A percentile compares a stretch with the other conserved stretches of the same genome.
Evolutionary conservation across 1,139 yeast species (phyloP).

Genomic region (Spathaspora jeffriesii): DNA sequence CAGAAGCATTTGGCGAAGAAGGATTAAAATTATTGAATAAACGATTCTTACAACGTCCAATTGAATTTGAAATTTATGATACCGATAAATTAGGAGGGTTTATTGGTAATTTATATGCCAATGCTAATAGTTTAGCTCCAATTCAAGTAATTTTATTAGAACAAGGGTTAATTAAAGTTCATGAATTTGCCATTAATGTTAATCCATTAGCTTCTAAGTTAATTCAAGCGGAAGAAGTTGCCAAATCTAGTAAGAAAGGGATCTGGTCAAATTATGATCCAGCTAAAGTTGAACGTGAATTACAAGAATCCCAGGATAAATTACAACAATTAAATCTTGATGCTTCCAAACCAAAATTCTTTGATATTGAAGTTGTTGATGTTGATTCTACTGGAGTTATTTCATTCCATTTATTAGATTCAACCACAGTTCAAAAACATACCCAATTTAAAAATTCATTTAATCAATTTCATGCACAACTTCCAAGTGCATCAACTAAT

Average conservation of each 20-base stretch:
- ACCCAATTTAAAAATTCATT: slow-evolving; percentile 46
- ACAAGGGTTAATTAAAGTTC: slow-evolving; percentile 66
- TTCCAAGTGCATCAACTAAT: slow-evolving; percentile 35
- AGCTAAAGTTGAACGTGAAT: slow-evolving; percentile 23
- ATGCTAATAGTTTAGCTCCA: slow-evolving; percentile 51
- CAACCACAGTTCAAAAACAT: slow-evolving; percentile 33
- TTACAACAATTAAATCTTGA: slow-evolving; percentile 23
- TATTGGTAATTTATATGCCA: slow-evolving; percentile 67
- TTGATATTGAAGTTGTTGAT: slow-evolving; percentile 64
- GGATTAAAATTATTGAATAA: slow-evolving; percentile 59
- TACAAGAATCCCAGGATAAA: slow-evolving; percentile 21
- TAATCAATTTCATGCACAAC: slow-evolving; percentile 43
- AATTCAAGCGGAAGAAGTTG: slow-evolving; percentile 61
- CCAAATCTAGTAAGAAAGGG: slow-evolving; percentile 57
- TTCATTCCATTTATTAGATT: slow-evolving; percentile 51
- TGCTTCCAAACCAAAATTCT: slow-evolving; percentile 47
- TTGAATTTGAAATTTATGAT: slow-evolving; percentile 66
- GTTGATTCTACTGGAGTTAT: slow-evolving; percentile 49
- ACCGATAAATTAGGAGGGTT: slow-evolving; percentile 82
- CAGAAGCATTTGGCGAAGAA: slow-evolving; percentile 44
- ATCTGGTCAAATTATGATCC: slow-evolving; percentile 65
- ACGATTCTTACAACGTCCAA: slow-evolving; percentile 69
- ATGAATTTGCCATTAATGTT: slow-evolving; percentile 63
- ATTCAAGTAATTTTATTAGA: slow-evolving; percentile 62
- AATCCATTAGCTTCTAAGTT: slow-evolving; percentile 58